Base-by-base conservation (phyloP, 768 basidiomycete species). In the Rhodotorula paludigena region DNA sequence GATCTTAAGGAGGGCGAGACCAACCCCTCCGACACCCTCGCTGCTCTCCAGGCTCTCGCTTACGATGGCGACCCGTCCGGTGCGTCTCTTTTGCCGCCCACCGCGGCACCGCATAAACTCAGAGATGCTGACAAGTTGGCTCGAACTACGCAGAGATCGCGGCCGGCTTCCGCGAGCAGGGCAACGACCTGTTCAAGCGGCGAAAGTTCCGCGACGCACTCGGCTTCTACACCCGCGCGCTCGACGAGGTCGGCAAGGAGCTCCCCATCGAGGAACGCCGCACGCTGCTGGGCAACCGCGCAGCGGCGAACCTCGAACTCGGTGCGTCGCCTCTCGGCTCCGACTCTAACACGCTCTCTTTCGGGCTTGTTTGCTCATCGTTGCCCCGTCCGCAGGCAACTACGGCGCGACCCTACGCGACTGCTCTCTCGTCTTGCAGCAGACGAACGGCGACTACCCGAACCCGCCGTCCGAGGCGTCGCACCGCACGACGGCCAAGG, bases 61-160 rank as follows among this genome's bases (percentile, higher is more conserved):
- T 82, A 94, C 78, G 92, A 98, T 23, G 96, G 92, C 36, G 89
- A 90, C 23, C 88, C 92, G 60, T 89, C 97, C 81, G 93, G 94
- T 97, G 77, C 75, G 90, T 84, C 74, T 53, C 49, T n/a, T 23
- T 23, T 23, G 18, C 48, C 6, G 18, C 4, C 48, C 1, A 11
- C 33, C 16, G 3, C 32, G n/a, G n/a, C n/a, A n/a, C n/a, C n/a
- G n/a, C n/a, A n/a, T n/a, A n/a, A 1, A 23, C n/a, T 30, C 11
- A 12, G 44, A 9, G 14, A 12, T 18, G 18, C 39, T 73, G 48
- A 60, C 21, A 39, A 28, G n/a, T 36, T 20, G 30, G 60, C 32
- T 9, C 12, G n/a, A n/a, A n/a, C n/a, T n/a, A n/a, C 48, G 35
- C 70, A 94, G 96, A 98, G 78, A 82, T 91, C 71, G 91, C 94